These are phyloP conservation scores for Calycina herbarum DNA, from an alignment of 2,329 filamentous ascomycete species.

Conservation along the genomic window DNA sequence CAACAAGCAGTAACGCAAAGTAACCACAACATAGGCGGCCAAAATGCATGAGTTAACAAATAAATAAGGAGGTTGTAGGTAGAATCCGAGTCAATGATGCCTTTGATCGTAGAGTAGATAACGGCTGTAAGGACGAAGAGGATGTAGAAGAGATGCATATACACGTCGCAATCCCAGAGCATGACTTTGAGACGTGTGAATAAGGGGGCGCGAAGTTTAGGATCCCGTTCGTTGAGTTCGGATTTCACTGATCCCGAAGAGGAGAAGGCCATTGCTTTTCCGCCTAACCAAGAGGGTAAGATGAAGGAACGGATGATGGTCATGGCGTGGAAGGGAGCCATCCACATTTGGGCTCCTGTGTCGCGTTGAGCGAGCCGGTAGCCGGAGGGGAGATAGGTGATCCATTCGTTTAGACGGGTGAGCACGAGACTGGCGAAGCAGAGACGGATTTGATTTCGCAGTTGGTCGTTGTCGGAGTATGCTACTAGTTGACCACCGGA, in stretches of 20 bases:
- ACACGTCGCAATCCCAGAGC: slow-evolving; percentile 55
- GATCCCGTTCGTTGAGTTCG: slow-evolving; percentile 58
- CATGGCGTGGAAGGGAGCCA: slow-evolving; percentile 61
- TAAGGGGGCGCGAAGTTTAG: slow-evolving; percentile 52
- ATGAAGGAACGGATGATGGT: slow-evolving; percentile 59
- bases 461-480: slow-evolving; percentile 51
- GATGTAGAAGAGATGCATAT: slow-evolving; percentile 49
- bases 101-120: slow-evolving; percentile 46
- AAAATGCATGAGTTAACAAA: slow-evolving; percentile 60
- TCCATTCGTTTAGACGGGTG: slow-evolving; percentile 57
- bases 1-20: slow-evolving; percentile 36
- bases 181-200: slow-evolving; percentile 54
- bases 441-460: slow-evolving; percentile 58
- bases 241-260: slow-evolving; percentile 59
- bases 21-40: slow-evolving; percentile 58
- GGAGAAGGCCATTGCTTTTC: slow-evolving; percentile 58
- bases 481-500: slow-evolving; percentile 58
- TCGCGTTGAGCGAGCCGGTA: slow-evolving; percentile 60
- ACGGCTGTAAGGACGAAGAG: slow-evolving; percentile 41
- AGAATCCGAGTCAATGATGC: slow-evolving; percentile 49
- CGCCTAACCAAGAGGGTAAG: slow-evolving; percentile 60
- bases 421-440: slow-evolving; percentile 52
- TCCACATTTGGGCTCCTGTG: slow-evolving; percentile 59
- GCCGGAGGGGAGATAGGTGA: slow-evolving; percentile 59
- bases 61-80: slow-evolving; percentile 38